These are phyloP conservation scores for Helminthosporium solani DNA, from an alignment of 2,329 filamentous ascomycete genomes.

Conservation along the genomic window DNA sequence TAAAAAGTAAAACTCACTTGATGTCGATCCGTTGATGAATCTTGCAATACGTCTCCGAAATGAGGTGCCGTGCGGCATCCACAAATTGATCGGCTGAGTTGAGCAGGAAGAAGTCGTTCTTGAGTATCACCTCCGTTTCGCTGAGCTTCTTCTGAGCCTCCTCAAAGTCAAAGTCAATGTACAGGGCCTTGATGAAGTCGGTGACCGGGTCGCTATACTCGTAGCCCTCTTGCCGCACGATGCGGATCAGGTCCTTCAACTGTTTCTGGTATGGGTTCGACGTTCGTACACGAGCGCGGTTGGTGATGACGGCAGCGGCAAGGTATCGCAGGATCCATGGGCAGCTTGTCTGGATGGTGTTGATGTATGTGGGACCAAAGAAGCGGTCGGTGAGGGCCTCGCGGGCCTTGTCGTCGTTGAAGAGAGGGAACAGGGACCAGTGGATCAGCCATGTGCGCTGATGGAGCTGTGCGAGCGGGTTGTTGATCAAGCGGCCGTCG, in stretches of 20 bases:
- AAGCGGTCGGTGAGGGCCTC: slow-evolving; percentile 93
- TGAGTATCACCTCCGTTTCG: slow-evolving; percentile 86
- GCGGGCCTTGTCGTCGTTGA: slow-evolving; percentile 91
- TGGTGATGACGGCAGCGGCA: slow-evolving; percentile 90
- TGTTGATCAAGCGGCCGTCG: slow-evolving; percentile 93
- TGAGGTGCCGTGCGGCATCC: slow-evolving; percentile 90
- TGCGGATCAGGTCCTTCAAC: slow-evolving; percentile 93
- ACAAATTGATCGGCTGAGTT: slow-evolving; percentile 85
- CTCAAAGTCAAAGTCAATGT: slow-evolving; percentile 96
- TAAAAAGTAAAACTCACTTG: slow-evolving; percentile 56
- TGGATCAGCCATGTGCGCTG: slow-evolving; percentile 97
- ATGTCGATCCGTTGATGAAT: slow-evolving; percentile 99
- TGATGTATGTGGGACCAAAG: slow-evolving; percentile 97
- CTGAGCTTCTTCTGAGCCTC: slow-evolving; percentile 87
- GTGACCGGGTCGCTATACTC: slow-evolving; percentile 96
- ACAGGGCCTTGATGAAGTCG: slow-evolving; percentile 93
- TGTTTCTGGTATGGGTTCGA: slow-evolving; percentile 98
- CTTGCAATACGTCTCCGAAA: slow-evolving; percentile 99
- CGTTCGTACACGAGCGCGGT: slow-evolving; percentile 65
- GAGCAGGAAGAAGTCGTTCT: slow-evolving; percentile 92
- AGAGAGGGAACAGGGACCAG: slow-evolving; percentile 98
- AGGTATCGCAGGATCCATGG: slow-evolving; percentile 96
- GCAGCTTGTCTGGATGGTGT: slow-evolving; percentile 97
- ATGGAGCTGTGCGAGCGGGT: slow-evolving; percentile 90
- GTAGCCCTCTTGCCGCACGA: slow-evolving; percentile 95